A percentile compares a stretch with the other conserved stretches of the same genome.
phyloP scores from a whole-genome alignment of 176 grass and related monocot genomes.

The Oryza officinalis region DNA sequence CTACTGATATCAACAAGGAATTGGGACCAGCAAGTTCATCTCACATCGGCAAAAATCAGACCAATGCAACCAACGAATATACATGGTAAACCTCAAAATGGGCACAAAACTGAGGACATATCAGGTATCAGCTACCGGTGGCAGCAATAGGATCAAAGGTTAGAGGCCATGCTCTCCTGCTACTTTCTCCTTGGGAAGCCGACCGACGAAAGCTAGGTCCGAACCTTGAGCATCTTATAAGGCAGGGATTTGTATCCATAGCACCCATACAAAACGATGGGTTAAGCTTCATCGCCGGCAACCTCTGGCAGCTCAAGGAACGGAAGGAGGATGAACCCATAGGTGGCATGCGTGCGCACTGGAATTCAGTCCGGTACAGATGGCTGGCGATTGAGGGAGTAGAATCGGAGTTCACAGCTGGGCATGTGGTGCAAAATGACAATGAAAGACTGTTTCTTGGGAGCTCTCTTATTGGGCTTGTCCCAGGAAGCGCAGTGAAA shows the following conservation, averaged over 20 bases:
- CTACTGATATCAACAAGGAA: conserved; percentile 38
- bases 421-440: conserved; percentile 79
- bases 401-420: conserved; percentile 65
- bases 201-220: conserved; percentile 55
- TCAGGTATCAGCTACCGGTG: conserved; percentile 46
- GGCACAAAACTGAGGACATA: conserved; percentile 15
- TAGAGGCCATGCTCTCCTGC: conserved; percentile 63
- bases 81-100: conserved; percentile 23
- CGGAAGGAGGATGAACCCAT: conserved; percentile 79
- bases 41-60: conserved; percentile 24
- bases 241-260: conserved; percentile 64
- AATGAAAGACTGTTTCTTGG: conserved; percentile 72
- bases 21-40: conserved; percentile 28
- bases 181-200: conserved; percentile 68
- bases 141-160: conserved; percentile 58
- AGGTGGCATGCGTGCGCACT: conserved; percentile 51
- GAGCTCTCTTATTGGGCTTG: conserved; percentile 61
- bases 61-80: conserved; percentile 27
- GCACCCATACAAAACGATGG: conserved; percentile 78
- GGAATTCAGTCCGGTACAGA: conserved; percentile 61
- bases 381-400: conserved; percentile 36
- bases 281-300: conserved; percentile 67
- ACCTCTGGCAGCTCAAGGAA: conserved; percentile 83
- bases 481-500: conserved; percentile 56
- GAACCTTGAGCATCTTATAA: conserved; percentile 57